A percentile compares a stretch with the other conserved stretches of the same genome.
These are phyloP conservation scores for Lunularia cruciata DNA, from an alignment of 225 moss, liverwort and hornwort genomes.

Conservation along the genomic window DNA sequence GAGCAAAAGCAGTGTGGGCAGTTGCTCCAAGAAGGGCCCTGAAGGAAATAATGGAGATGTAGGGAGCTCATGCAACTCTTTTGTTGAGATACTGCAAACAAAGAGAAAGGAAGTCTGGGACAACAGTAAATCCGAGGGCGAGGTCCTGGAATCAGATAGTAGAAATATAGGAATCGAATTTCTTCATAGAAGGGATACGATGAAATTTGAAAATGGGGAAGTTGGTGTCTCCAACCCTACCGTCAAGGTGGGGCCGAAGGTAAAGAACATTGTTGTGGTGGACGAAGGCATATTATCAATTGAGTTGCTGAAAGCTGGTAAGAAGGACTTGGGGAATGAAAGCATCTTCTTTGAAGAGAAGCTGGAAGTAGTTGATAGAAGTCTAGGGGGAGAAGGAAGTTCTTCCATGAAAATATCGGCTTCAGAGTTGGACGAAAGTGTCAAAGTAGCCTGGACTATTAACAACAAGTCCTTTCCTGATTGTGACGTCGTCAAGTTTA, in stretches of 20 bases:
- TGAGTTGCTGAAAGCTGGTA: background rate
- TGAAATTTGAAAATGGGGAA: background rate
- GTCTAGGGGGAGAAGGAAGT: background rate
- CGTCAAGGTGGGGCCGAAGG: background rate
- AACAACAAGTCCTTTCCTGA: background rate
- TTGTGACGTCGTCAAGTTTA: background rate
- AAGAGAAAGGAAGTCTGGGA: background rate
- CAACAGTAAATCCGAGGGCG: background rate
- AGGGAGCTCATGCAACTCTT: background rate
- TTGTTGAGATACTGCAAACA: background rate
- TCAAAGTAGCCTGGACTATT: constrained; percentile 5
- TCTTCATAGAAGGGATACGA: background rate
- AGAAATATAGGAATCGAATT: background rate
- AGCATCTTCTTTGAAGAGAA: background rate
- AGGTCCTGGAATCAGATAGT: background rate
- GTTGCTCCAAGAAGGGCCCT: background rate
- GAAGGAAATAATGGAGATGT: background rate
- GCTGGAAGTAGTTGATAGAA: background rate
- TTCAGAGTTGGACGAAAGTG: background rate
- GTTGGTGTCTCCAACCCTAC: background rate
- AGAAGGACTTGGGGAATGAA: background rate
- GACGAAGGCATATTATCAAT: background rate
- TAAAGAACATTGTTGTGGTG: background rate
- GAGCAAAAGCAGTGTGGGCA: background rate
- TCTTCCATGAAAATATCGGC: background rate